These are phyloP conservation scores for Acanthamoeba sp. DNA, from an alignment of 208 protist species.

Conservation along the genomic window DNA sequence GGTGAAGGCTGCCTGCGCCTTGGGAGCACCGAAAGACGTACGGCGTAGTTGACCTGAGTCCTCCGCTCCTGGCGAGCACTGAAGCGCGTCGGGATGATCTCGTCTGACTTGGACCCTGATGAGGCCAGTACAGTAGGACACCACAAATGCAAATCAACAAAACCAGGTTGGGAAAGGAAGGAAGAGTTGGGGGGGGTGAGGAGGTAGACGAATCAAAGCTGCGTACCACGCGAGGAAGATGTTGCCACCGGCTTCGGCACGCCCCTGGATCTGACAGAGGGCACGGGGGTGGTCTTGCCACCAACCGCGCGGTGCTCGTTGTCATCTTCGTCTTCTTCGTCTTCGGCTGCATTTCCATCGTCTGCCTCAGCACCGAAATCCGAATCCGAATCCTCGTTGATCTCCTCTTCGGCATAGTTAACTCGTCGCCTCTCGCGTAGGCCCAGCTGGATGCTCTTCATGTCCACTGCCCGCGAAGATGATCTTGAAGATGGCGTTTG, in stretches of 20 bases:
- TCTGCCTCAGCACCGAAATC: slow-evolving; percentile 14
- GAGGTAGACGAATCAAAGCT: background rate
- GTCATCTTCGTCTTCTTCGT: background rate
- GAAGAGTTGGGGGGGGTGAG: background rate
- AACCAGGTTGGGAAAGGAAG: background rate
- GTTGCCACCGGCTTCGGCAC: background rate
- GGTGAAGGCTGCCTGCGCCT: background rate
- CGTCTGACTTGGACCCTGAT: background rate
- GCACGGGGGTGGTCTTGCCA: background rate
- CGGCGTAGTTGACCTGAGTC: slow-evolving; percentile 69
- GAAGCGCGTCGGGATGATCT: slow-evolving; percentile 41
- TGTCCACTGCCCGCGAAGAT: background rate
- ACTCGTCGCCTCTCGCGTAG: slow-evolving; percentile 12
- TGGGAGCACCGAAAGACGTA: background rate
- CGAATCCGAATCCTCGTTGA: slow-evolving; percentile 43
- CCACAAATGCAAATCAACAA: too few relatives aligned
- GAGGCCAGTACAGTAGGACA: background rate
- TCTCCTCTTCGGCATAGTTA: slow-evolving; percentile 59
- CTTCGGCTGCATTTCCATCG: background rate
- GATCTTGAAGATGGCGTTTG: background rate
- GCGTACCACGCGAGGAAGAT: background rate
- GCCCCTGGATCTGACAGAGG: background rate
- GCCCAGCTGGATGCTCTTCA: slow-evolving; percentile 65
- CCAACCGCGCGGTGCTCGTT: background rate
- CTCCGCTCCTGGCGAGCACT: slow-evolving; percentile 53